phyloP scores from a whole-genome alignment of 176 grass and related monocot genomes.

The Chrysopogon serrulatus region DNA sequence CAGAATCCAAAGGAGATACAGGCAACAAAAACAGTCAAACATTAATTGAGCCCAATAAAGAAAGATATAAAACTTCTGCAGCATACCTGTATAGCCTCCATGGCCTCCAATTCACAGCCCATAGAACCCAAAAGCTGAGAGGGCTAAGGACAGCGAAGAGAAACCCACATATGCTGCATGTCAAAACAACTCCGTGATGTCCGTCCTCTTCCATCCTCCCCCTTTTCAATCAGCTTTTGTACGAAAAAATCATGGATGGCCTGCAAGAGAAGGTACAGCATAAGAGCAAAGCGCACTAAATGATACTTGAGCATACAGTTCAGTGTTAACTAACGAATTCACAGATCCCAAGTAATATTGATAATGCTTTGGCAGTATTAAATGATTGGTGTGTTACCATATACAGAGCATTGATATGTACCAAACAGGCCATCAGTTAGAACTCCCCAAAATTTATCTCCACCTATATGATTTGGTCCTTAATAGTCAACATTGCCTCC shows the following conservation, averaged over 20 bases:
- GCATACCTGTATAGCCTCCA: constrained; percentile 95
- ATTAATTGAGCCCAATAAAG: background rate
- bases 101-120: constrained; percentile 98
- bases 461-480: background rate
- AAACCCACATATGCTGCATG: constrained; percentile 78
- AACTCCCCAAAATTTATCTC: background rate
- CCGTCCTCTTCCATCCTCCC: constrained; percentile 83
- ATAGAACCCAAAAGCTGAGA: constrained; percentile 94
- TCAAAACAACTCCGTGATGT: constrained; percentile 63
- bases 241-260: constrained; percentile 62
- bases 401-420: background rate
- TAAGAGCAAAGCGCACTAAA: constrained; percentile 4
- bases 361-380: background rate
- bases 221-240: constrained; percentile 41
- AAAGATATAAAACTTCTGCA: constrained; percentile 26
- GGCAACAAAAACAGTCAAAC: background rate
- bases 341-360: constrained; percentile 13
- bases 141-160: constrained; percentile 82
- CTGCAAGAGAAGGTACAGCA: constrained; percentile 21
- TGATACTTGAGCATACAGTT: constrained; percentile 14
- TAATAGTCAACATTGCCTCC: background rate
- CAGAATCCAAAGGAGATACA: background rate
- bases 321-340: background rate
- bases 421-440: background rate
- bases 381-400: background rate